Conservation (phyloP, 352 stramenopile species). For the Globisporangium parvum region DNA sequence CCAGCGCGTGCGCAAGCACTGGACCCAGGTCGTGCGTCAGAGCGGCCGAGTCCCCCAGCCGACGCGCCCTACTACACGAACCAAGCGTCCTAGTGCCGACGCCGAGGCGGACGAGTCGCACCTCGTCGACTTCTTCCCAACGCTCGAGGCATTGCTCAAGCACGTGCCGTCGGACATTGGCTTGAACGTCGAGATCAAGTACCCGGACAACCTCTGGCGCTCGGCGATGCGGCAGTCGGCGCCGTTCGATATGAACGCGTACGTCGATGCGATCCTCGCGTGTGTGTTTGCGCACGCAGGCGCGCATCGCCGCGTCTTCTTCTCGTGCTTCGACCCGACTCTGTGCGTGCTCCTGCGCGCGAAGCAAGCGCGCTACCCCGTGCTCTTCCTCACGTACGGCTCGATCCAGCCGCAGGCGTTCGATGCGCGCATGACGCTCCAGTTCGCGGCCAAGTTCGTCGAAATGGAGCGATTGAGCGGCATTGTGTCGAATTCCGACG, state of each 20-base stretch:
- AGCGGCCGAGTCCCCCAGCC: conserved; percentile 6
- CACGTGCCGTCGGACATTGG: conserved; percentile 67
- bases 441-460: conserved; percentile 51
- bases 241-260: conserved; percentile 68
- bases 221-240: conserved; percentile 32
- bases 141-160: conserved; percentile 56
- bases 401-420: conserved; percentile 34
- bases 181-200: conserved; percentile 84
- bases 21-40: conserved; percentile 32
- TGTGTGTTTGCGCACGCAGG: conserved; percentile 66
- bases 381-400: conserved; percentile 72
- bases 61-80: neutral
- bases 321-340: conserved; percentile 76
- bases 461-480: conserved; percentile 64
- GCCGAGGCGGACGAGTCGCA: conserved; percentile 32
- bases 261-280: conserved; percentile 62
- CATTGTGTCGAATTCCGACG: conserved; percentile 69
- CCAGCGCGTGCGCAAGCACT: conserved; percentile 65
- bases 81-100: conserved; percentile 3
- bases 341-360: conserved; percentile 58
- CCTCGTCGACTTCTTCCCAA: conserved; percentile 65
- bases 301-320: conserved; percentile 56
- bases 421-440: conserved; percentile 55
- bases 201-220: conserved; percentile 47
- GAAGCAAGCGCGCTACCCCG: conserved; percentile 71